Evolutionary conservation across 768 basidiomycete genomes (phyloP), one percentile per base, ranked within the genome.

Genomic region (Pisolithus microcarpus): DNA sequence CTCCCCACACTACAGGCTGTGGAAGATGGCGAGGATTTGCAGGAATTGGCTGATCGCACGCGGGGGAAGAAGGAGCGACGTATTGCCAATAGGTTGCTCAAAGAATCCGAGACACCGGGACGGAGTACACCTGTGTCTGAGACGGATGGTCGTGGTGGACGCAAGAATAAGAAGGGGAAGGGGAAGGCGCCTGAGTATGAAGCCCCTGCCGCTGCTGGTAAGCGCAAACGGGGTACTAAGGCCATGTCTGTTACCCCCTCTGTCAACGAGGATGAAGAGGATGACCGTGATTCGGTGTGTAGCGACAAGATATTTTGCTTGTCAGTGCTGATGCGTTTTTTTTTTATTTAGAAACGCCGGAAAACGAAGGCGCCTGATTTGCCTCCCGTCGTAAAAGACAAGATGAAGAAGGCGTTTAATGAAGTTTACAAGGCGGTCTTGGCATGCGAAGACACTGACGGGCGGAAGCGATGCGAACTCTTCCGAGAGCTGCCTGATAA

Each of bases 401-500:
- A 78, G 64, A 84, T 91, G 87, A 91, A 90, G 73, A 87, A 87
- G 62, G 81, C 80, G 4, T 90, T 91, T 64, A 76, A 76, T 46
- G 87, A 87, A 58, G 84, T 84, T 59, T 76, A 84, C 66, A 80
- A 80, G 56, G 84, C 88, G 24, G 86, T 92, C 26, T 67, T 82
- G 40, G 78, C 75, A 54, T 83, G 84, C 56, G 81, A 85, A 64
- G 85, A 88, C 56, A 75, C 79, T 7, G 79, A 76, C 40, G 86
- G 87, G 43, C 81, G 91, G 48, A 84, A 82, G 66, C 84, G 89
- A 16, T 89, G 87, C 59, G 88, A 91, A 53, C 77, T 94, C 39
- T 95, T 95, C 79, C 79, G 81, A 51, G 89, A 91, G 54, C 75
- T 88, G n/a, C 91, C 91, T 5, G 84, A 87, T 62, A 83, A 74